Base-by-base conservation (phyloP, 371 early-diverging fungal species). In the Mortierella sp. region DNA sequence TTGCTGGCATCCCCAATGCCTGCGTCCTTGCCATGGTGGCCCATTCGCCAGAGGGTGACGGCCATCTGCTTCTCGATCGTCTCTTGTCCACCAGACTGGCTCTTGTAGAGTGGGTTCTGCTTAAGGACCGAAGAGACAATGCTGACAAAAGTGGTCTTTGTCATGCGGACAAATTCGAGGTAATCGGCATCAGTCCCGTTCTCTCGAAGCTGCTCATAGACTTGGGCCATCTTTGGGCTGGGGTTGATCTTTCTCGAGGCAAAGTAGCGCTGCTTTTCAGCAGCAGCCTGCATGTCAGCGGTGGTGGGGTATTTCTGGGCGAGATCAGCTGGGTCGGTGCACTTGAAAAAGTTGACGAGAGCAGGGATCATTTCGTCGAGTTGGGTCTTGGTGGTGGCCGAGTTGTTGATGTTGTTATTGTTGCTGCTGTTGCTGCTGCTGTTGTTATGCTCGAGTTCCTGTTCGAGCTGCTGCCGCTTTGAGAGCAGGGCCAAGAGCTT, bases 1-100 rank as follows among this genome's bases (percentile, higher is more conserved):
- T 70, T 72, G 74, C 77, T 74, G 13, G 80, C 83, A 19, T 83
- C 80, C 14, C 80, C 76, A 52, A 83, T 73, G 21, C 83, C 83
- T 26, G 83, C 73, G 13, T 79, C 74, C 26, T 70, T 74, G 54
- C 83, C 83, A 73, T 79, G 68, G 58, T 83, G 83, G 28, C 83
- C 83, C 55, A 83, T 52, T 31, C 83, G 52, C 83, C 83, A 83
- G 70, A 83, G 80, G 4, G 83, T 83, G 28, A 83, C 63, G 10
- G 83, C 83, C 21, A 83, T 31, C 52, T 83, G 83, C n/a, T 83
- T 83, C 60, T 79, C 79, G 31, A 83, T 57, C n/a, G 57, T 31
- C 54, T 79, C 83, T 45, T 79, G 83, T 11, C 75, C 75, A 26
- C 79, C 73, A 38, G 83, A 76, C 47, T 73, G 76, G 74, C 76